A percentile compares a stretch with the other conserved stretches of the same genome.
These are phyloP conservation scores for Berberis vulgaris DNA, from an alignment of 164 flowering plant species.

Conservation along the genomic window DNA sequence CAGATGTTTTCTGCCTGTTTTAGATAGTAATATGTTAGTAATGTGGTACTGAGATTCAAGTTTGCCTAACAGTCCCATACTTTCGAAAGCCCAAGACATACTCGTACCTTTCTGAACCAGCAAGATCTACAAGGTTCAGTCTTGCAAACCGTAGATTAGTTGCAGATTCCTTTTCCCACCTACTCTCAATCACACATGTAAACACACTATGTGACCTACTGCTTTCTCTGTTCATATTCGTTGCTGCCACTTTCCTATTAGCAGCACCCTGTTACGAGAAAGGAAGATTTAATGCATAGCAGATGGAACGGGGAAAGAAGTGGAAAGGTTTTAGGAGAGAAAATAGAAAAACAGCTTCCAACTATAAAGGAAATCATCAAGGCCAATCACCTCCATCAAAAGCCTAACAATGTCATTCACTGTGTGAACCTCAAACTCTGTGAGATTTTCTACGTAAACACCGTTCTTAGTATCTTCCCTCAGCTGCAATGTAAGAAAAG, in stretches of 20 bases:
- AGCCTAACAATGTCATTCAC: slow-evolving; percentile 78
- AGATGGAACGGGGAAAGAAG: neutral
- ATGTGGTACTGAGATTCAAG: neutral
- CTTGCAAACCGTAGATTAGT: slow-evolving; percentile 83
- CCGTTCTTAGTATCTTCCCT: slow-evolving; percentile 89
- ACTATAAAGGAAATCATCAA: neutral
- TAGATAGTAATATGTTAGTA: slow-evolving; percentile 3
- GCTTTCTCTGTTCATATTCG: slow-evolving; percentile 98
- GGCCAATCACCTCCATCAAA: slow-evolving; percentile 51
- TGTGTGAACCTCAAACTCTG: slow-evolving; percentile 80
- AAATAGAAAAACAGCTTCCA: neutral
- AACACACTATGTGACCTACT: slow-evolving; percentile 99
- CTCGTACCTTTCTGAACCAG: slow-evolving; percentile 94
- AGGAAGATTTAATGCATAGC: slow-evolving; percentile 2
- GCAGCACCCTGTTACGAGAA: slow-evolving; percentile 67
- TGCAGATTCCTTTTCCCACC: slow-evolving; percentile 87
- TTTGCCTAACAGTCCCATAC: neutral
- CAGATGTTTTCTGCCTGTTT: slow-evolving; percentile 92
- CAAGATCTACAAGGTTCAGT: slow-evolving; percentile 95
- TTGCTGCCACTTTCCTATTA: slow-evolving; percentile 94
- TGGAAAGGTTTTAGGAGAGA: neutral
- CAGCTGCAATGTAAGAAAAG: slow-evolving; percentile 34
- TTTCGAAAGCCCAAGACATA: neutral
- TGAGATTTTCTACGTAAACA: slow-evolving; percentile 90
- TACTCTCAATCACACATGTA: slow-evolving; percentile 92